phyloP scores from a whole-genome alignment of 1,139 yeast species.

The Hemisphaericaspora xylofermentans region DNA sequence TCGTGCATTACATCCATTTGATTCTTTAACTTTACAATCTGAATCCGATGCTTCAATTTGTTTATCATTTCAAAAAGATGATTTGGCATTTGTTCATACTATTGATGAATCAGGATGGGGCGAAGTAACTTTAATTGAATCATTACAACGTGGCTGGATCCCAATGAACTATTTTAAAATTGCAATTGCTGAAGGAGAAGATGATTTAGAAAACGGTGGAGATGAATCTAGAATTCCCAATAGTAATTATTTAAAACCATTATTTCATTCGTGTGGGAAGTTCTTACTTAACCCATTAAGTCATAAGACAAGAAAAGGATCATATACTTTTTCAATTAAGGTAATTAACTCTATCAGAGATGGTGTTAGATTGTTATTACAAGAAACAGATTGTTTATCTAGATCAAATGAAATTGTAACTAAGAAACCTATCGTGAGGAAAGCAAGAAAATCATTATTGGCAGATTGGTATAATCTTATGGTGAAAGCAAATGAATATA shows the following conservation, averaged over 20 bases:
- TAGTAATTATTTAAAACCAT: conserved; percentile 52
- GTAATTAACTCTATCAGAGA: conserved; percentile 59
- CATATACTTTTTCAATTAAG: conserved; percentile 45
- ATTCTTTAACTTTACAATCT: conserved; percentile 63
- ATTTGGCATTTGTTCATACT: conserved; percentile 82
- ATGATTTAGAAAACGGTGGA: conserved; percentile 20
- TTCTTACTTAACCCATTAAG: conserved; percentile 71
- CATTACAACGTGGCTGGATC: conserved; percentile 89
- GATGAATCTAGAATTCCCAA: conserved; percentile 32
- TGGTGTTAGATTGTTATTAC: conserved; percentile 77
- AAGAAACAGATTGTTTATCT: conserved; percentile 80
- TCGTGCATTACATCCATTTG: conserved; percentile 77
- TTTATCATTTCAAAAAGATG: conserved; percentile 75
- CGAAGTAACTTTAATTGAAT: conserved; percentile 76
- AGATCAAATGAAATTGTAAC: conserved; percentile 79
- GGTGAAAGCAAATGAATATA: conserved; percentile 81
- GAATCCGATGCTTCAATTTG: conserved; percentile 76
- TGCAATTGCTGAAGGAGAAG: conserved; percentile 40
- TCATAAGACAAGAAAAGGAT: conserved; percentile 40
- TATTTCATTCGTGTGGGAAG: conserved; percentile 73
- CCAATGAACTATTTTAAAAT: conserved; percentile 87
- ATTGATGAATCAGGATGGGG: conserved; percentile 98
- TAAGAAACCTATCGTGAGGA: conserved; percentile 65
- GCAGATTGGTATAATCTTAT: conserved; percentile 92
- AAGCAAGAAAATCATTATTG: conserved; percentile 72